Evolutionary conservation across 2,329 filamentous ascomycete genomes (phyloP), one percentile per base, ranked within the genome.

Genomic region (Scopulariopsis brevicaulis): DNA sequence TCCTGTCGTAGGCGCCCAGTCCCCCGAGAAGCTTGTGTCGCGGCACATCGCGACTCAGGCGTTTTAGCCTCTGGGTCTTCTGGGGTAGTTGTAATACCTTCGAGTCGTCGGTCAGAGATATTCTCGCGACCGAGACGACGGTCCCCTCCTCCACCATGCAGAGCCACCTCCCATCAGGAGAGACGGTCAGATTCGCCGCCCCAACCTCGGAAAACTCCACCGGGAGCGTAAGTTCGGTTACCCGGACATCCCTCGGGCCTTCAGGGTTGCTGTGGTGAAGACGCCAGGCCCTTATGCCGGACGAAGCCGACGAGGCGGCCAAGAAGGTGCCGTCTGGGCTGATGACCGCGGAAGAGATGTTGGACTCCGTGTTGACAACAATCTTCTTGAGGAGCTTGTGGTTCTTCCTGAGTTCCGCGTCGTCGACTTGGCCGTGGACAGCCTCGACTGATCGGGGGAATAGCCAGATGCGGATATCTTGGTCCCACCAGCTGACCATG

Each of bases 401-500:
- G 69, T 78, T 83, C 46, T 24, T 50, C 20, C 22, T 24, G 46
- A 50, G n/a, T 14, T 50, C 46, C 46, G 46, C n/a, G 61, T 77
- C 72, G 11, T 70, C 71, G 48, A 72, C 71, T n/a, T 69, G 65
- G 22, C 65, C 64, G 79, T 70, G 35, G 24, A 57, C 24, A 15
- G 55, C 40, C 40, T 34, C 55, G n/a, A 56, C 46, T 15, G 4
- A 77, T 71, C 60, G 71, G 73, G 54, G 68, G 73, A 18, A 84
- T 46, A 76, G 81, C 91, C 92, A 99, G 60, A 99, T 81, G 64
- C 87, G 85, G 54, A 97, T 78, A 68, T 95, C 89, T 58, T 87
- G 81, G 63, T 93, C 89, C 90, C 92, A 97, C 89, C 91, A 97
- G 69, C 89, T 90, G 66, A 94, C 82, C 28, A 99, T 74, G 24